phyloP scores from a whole-genome alignment of 192 early-diverging fungal genomes.

The Phycomyces blakesleeanus region DNA sequence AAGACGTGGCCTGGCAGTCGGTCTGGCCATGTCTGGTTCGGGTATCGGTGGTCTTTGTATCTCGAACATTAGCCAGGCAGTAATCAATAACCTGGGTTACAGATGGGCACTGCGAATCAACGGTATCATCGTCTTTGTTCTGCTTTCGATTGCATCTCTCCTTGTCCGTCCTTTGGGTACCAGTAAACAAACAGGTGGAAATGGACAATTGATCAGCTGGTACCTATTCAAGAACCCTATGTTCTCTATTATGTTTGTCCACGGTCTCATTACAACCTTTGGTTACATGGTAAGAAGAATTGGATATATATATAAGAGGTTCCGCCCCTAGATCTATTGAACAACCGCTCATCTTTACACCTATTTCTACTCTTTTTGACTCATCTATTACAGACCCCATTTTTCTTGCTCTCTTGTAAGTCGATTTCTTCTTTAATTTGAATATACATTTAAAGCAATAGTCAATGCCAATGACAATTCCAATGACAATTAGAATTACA shows the following conservation, averaged over 20 bases:
- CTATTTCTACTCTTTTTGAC: constrained; percentile 13
- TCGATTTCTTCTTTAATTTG: not conserved
- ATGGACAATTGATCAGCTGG: constrained; percentile 33
- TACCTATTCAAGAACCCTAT: constrained; percentile 37
- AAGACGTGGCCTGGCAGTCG: constrained; percentile 64
- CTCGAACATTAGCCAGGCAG: constrained; percentile 50
- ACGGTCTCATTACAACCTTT: constrained; percentile 40
- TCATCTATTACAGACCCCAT: constrained; percentile 28
- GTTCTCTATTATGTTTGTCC: constrained; percentile 30
- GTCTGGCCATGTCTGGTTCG: constrained; percentile 68
- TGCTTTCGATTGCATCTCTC: constrained; percentile 31
- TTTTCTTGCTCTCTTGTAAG: constrained; percentile 33
- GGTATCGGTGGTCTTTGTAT: constrained; percentile 73
- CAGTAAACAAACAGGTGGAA: constrained; percentile 15
- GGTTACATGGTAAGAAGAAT: constrained; percentile 38
- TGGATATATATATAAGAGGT: too few species aligned
- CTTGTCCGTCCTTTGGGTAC: constrained; percentile 36
- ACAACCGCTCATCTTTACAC: constrained; percentile 14
- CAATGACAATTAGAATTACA: too few species aligned
- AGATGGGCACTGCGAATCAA: constrained; percentile 61
- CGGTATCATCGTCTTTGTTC: constrained; percentile 54
- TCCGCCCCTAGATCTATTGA: constrained; percentile 16
- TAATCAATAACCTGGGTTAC: constrained; percentile 56
- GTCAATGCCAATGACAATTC: too few species aligned
- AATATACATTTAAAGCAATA: too few species aligned